A percentile compares a stretch with the other conserved stretches of the same genome.
phyloP scores from a whole-genome alignment of 306 rosid species.

The Oemleria cerasiformis region DNA sequence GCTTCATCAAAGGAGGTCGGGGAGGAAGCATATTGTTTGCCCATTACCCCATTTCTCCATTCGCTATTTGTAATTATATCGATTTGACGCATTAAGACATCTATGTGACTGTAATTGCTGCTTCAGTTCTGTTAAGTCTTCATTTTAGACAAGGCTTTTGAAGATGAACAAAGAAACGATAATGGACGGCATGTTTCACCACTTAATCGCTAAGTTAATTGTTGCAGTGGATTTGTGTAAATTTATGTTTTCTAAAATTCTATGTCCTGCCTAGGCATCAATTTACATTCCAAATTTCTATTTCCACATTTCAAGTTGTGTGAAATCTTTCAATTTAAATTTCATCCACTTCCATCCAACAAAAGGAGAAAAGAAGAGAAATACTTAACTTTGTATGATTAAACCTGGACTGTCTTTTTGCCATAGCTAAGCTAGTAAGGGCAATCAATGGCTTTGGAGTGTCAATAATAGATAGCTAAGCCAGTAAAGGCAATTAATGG shows the following conservation, averaged over 20 bases:
- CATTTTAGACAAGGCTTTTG: not conserved
- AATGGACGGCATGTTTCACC: not conserved
- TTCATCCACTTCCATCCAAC: not conserved
- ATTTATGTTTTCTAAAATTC: not conserved
- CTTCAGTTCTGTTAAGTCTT: not conserved
- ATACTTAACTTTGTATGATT: not conserved
- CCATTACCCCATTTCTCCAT: not conserved
- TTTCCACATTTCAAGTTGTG: not conserved
- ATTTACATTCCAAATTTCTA: not conserved
- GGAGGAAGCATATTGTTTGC: conserved; percentile 17
- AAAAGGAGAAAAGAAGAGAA: not conserved
- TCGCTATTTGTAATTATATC: not conserved
- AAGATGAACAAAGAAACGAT: not conserved
- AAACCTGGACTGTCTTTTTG: not conserved
- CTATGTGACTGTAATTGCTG: not conserved
- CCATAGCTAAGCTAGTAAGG: not conserved
- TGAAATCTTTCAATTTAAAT: not conserved
- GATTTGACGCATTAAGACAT: not conserved
- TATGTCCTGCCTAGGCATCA: not conserved
- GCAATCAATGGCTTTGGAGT: not conserved
- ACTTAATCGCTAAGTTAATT: not conserved
- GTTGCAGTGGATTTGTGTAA: not conserved
- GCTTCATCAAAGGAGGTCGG: conserved; percentile 15
- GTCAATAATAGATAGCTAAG: too few species aligned
- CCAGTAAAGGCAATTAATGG: too few species aligned